These are phyloP conservation scores for Tilletia horrida DNA, from an alignment of 1,284 basidiomycete genomes.

Conservation along the genomic window DNA sequence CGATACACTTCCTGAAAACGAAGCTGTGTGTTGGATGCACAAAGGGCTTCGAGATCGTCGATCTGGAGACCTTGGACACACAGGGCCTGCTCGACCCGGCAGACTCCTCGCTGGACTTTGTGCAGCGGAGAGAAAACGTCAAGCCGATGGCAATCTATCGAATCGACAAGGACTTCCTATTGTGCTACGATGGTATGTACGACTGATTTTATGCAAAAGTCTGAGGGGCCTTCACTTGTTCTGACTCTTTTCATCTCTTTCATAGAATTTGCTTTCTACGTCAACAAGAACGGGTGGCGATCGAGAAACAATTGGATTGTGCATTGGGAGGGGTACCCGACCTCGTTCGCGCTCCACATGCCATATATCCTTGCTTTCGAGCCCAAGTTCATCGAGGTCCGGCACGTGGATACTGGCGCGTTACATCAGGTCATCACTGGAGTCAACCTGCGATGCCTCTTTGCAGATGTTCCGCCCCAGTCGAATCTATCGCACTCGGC, in stretches of 20 bases:
- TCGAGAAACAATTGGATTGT: conserved; percentile 89
- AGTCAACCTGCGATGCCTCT: conserved; percentile 67
- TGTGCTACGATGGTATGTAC: conserved; percentile 89
- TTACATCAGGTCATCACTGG: conserved; percentile 89
- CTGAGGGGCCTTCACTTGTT: no score
- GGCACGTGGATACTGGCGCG: conserved; percentile 86
- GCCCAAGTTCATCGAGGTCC: conserved; percentile 91
- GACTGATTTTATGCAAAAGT: conserved; percentile 15
- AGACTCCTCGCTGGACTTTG: conserved; percentile 88
- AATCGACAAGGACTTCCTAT: conserved; percentile 90
- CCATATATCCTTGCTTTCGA: conserved; percentile 97
- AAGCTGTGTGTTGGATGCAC: conserved; percentile 96
- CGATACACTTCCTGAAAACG: conserved; percentile 95
- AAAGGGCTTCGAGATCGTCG: conserved; percentile 98
- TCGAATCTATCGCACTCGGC: conserved; percentile 4
- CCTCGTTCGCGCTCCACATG: conserved; percentile 90
- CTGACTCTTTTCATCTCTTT: no score
- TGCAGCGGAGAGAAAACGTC: conserved; percentile 80
- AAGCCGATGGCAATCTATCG: conserved; percentile 94
- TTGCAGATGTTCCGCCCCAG: conserved; percentile 85
- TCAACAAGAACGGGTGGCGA: conserved; percentile 92
- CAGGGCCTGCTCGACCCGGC: conserved; percentile 92
- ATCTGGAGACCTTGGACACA: conserved; percentile 93
- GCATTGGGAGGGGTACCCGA: conserved; percentile 91
- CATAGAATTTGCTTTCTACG: conserved; percentile 95